Conservation (phyloP, 345 rosid species). For the Capsella bursapastoris region DNA sequence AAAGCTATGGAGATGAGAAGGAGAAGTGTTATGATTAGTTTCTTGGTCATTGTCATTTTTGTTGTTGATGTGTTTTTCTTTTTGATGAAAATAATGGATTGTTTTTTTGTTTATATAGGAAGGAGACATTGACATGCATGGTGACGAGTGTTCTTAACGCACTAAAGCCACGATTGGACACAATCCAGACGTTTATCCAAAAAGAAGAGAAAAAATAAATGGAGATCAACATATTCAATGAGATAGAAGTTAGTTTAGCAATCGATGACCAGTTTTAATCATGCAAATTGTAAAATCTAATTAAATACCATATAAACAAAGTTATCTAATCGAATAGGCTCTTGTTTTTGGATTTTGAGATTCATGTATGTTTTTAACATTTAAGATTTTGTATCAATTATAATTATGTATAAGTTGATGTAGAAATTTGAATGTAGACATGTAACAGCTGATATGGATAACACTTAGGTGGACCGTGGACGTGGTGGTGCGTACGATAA, state of each 20-base stretch:
- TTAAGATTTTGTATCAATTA: neutral
- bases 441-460: conserved; percentile 3
- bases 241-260: conserved; percentile 5
- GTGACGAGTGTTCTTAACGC: conserved; percentile 47
- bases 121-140: conserved; percentile 40
- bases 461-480: conserved; percentile 15
- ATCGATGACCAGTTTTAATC: neutral
- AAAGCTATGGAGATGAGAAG: conserved; percentile 33
- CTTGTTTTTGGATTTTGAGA: neutral
- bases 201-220: neutral
- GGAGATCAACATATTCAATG: neutral
- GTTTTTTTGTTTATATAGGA: conserved; percentile 29
- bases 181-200: conserved; percentile 26
- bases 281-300: neutral
- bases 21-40: conserved; percentile 15
- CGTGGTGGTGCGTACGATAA: conserved; percentile 38
- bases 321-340: neutral
- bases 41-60: conserved; percentile 23
- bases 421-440: neutral
- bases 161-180: neutral
- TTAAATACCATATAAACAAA: neutral
- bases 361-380: neutral
- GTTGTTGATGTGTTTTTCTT: conserved; percentile 14
- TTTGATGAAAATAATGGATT: conserved; percentile 15
- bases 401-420: neutral